phyloP scores from a whole-genome alignment of 305 asterid species.

The Solanum hybrid region DNA sequence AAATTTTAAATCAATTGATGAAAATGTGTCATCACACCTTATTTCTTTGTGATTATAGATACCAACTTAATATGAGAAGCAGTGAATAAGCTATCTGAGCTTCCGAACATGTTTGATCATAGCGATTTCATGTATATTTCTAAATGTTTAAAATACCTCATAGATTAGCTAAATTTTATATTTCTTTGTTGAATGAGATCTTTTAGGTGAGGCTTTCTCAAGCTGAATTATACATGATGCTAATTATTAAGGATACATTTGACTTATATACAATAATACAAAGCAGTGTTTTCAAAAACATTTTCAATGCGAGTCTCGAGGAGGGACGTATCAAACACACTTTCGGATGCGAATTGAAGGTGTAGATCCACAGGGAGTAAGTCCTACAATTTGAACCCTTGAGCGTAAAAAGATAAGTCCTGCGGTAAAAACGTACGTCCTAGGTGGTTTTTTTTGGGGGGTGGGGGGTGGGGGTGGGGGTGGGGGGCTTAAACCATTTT shows the following conservation, averaged over 20 bases:
- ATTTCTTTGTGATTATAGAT: background rate
- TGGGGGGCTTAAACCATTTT: background rate
- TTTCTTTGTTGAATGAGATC: background rate
- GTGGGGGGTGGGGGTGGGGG: background rate
- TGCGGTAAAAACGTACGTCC: background rate
- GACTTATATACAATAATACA: background rate
- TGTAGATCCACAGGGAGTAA: background rate
- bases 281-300: background rate
- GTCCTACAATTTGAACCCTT: background rate
- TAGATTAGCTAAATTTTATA: background rate
- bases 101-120: background rate
- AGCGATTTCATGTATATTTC: background rate
- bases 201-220: background rate
- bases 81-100: background rate
- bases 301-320: background rate
- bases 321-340: background rate
- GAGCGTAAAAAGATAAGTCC: background rate
- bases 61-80: background rate
- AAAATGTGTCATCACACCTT: background rate
- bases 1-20: background rate
- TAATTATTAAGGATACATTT: background rate
- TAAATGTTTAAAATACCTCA: background rate
- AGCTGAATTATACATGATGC: background rate
- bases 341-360: background rate
- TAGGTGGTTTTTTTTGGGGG: background rate